A percentile compares a stretch with the other conserved stretches of the same genome.
Conservation (phyloP, 257 asterid genomes). For the Lycium ferocissimum region DNA sequence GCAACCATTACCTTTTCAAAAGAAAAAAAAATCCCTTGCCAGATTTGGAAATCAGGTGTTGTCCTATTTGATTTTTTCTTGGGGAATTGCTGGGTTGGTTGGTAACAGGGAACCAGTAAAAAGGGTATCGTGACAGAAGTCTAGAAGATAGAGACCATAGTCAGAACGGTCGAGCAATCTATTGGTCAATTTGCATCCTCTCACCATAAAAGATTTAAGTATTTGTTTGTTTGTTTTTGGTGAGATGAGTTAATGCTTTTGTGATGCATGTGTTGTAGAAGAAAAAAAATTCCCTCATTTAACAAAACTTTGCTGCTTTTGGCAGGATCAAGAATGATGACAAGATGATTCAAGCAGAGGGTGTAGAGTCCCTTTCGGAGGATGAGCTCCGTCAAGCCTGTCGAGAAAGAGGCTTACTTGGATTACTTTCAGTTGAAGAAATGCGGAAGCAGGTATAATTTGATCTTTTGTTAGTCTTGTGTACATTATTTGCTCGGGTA, state of each 20-base stretch:
- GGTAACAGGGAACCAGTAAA: background rate
- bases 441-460: conserved; percentile 86
- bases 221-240: background rate
- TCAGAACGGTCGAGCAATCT: background rate
- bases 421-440: conserved; percentile 80
- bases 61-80: background rate
- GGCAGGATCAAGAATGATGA: conserved; percentile 82
- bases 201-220: background rate
- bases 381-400: conserved; percentile 96
- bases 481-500: background rate
- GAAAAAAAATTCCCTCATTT: background rate
- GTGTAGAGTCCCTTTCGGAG: conserved; percentile 89
- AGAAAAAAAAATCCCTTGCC: background rate
- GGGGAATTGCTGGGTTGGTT: conserved; percentile 17
- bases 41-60: background rate
- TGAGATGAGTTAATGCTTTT: conserved; percentile 13
- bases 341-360: conserved; percentile 87
- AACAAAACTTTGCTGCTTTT: conserved; percentile 28
- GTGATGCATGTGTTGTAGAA: conserved; percentile 19
- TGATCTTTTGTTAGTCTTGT: background rate
- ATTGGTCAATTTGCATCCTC: background rate
- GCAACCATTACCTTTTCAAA: background rate
- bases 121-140: background rate
- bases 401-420: conserved; percentile 90
- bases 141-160: background rate